Base-by-base conservation (phyloP, 306 rosid species). In the Begonia masoniana region DNA sequence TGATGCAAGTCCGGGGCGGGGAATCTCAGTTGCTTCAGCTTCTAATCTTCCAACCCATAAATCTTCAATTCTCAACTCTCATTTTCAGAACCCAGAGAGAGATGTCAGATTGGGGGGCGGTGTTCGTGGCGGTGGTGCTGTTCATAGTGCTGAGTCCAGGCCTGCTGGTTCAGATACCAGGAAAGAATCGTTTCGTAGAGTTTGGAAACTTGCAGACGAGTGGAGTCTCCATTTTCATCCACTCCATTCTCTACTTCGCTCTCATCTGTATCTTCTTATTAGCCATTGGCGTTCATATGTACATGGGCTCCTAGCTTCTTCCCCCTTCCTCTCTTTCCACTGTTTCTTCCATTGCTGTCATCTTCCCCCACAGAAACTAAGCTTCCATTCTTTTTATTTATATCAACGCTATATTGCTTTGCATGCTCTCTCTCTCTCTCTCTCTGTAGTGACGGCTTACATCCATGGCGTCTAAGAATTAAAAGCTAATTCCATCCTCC, bases 61-160 rank as follows among this genome's bases (percentile, higher is more conserved):
- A 45, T 59, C 67, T 54, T 74, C 70, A 82, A 80, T 61, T 68
- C 19, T 41, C 42, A 15, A 31, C 12, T 12, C 31, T 52, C 42
- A 10, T 52, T 39, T 10, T 36, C 59, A 50, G 48, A 43, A 26
- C 6, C 50, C 21, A 17, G 50, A 55, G 62, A 47, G 15, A 13
- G n/a, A 91, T 91, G 99, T 74, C 74, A 10, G 99, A 91, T 65
- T 91, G 99, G 99, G 99, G 99, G 12, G 86, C 99, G 19, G 88
- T 91, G 13, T 91, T 91, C 51, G 71, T 91, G 45, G 85, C 99
- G 2, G 94, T 79, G 66, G 76, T 91, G 43, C 75, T 91, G 46
- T 91, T 86, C 78, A 61, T 91, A 50, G 78, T 91, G 51, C 67
- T 91, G 1, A 86, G 96, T 24, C 99, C 99, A 1, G 99, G 96